Evolutionary conservation across 2,329 filamentous ascomycete species (phyloP).

Genomic region (Pezicula carpinea): DNA sequence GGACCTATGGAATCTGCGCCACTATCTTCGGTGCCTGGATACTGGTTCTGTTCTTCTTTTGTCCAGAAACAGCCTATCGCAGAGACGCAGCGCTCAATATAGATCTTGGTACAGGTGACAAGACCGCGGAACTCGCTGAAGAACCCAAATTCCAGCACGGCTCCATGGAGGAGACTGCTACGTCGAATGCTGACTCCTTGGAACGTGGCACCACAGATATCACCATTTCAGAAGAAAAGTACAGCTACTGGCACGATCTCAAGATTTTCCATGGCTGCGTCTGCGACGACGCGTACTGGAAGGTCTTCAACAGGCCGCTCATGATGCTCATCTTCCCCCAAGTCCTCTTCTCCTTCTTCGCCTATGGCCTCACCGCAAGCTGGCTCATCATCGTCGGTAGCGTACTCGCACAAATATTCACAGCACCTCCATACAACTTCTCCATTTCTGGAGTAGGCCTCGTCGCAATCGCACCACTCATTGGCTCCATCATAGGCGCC

Average conservation of each 20-base stretch:
- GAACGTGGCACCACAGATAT: slow-evolving; percentile 1
- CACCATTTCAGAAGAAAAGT: slow-evolving; percentile 1
- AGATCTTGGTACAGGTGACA: slow-evolving; percentile 11
- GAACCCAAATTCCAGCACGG: background rate
- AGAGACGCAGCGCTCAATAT: slow-evolving; percentile 9
- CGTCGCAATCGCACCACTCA: slow-evolving; percentile 4
- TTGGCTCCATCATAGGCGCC: slow-evolving; percentile 10
- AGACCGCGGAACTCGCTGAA: slow-evolving; percentile 6
- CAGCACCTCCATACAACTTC: slow-evolving; percentile 13
- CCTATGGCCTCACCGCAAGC: slow-evolving; percentile 10
- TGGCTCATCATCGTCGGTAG: slow-evolving; percentile 14
- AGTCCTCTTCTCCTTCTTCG: slow-evolving; percentile 14
- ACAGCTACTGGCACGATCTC: slow-evolving; percentile 7
- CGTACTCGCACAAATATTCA: slow-evolving; percentile 10
- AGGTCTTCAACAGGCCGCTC: slow-evolving; percentile 22
- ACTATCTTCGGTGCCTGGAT: slow-evolving; percentile 35
- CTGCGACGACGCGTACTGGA: slow-evolving; percentile 26
- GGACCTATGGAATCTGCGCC: slow-evolving; percentile 30
- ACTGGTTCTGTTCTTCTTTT: slow-evolving; percentile 35
- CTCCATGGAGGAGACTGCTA: background rate
- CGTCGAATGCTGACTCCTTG: slow-evolving; percentile 1
- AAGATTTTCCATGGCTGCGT: slow-evolving; percentile 25
- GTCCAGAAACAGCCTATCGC: slow-evolving; percentile 35
- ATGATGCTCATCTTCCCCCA: slow-evolving; percentile 24
- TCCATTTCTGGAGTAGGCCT: slow-evolving; percentile 6